Conservation (phyloP, 169 alveolate species). For the Hepatocystis sp. region DNA sequence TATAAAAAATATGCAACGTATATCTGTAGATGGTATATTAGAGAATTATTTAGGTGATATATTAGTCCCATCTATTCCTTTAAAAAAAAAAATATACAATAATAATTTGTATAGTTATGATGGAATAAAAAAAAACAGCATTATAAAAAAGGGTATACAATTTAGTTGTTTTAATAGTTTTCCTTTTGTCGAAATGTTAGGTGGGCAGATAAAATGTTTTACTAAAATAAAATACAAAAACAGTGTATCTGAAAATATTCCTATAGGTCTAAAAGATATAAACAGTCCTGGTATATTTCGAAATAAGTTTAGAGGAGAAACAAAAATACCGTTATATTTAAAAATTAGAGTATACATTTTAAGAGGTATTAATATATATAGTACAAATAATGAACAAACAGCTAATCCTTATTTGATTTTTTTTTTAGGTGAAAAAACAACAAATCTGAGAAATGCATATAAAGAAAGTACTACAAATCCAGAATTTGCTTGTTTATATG, state of each 20-base stretch:
- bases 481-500: conserved; percentile 84
- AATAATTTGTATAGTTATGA: conserved; percentile 9
- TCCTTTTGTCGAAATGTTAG: conserved; percentile 60
- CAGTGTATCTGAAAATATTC: conserved; percentile 57
- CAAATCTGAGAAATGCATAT: conserved; percentile 76
- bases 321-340: conserved; percentile 84
- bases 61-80: conserved; percentile 79
- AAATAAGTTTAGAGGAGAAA: conserved; percentile 82
- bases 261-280: conserved; percentile 60
- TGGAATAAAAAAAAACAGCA: conserved; percentile 1
- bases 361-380: conserved; percentile 79
- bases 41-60: conserved; percentile 82
- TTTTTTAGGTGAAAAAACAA: conserved; percentile 82
- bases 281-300: conserved; percentile 70
- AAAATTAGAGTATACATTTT: conserved; percentile 87
- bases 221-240: conserved; percentile 59
- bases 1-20: conserved; percentile 70
- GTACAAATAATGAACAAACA: conserved; percentile 48
- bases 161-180: conserved; percentile 64
- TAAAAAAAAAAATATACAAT: conserved; percentile 78
- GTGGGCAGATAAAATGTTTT: conserved; percentile 75
- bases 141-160: conserved; percentile 35
- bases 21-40: conserved; percentile 82
- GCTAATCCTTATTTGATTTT: conserved; percentile 84
- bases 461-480: conserved; percentile 81